phyloP scores from a whole-genome alignment of 805 yeast species.

The Barnettozyma siamensis region DNA sequence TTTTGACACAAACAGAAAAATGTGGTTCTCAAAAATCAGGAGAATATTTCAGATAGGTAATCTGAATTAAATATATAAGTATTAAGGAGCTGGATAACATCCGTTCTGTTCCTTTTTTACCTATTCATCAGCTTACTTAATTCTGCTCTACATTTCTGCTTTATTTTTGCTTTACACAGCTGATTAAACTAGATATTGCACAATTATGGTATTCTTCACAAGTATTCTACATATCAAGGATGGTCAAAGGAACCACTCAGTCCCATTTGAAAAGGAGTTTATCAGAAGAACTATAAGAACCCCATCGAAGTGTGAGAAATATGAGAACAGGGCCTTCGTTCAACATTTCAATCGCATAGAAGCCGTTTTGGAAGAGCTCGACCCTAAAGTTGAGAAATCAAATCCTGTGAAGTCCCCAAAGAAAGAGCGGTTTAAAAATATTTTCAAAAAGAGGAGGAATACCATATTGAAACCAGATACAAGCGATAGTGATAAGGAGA shows the following conservation, averaged over 20 bases:
- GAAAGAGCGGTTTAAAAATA: slow-evolving; percentile 1
- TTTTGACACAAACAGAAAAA: too few relatives aligned
- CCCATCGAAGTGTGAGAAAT: slow-evolving; percentile 6
- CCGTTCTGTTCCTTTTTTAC: too few relatives aligned
- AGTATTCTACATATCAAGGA: not conserved
- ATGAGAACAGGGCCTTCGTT: slow-evolving; percentile 5
- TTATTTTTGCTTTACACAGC: slow-evolving; percentile 1
- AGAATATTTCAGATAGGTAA: too few relatives aligned
- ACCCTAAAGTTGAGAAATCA: not conserved
- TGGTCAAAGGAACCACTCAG: not conserved
- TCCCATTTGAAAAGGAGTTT: slow-evolving; percentile 10
- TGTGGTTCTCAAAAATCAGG: too few relatives aligned
- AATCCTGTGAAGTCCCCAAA: not conserved
- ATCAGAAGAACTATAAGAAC: slow-evolving; percentile 4
- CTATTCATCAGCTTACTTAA: too few relatives aligned
- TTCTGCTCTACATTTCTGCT: not conserved
- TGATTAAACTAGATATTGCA: not conserved
- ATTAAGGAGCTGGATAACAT: too few relatives aligned
- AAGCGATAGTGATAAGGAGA: slow-evolving; percentile 5
- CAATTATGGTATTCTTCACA: slow-evolving; percentile 11
- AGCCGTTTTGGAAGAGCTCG: not conserved
- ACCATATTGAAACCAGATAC: slow-evolving; percentile 1
- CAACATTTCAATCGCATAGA: slow-evolving; percentile 2
- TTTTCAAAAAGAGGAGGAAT: slow-evolving; percentile 7
- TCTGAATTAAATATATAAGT: too few relatives aligned